phyloP scores from a whole-genome alignment of 768 basidiomycete species.

The Chalciporus chontae region DNA sequence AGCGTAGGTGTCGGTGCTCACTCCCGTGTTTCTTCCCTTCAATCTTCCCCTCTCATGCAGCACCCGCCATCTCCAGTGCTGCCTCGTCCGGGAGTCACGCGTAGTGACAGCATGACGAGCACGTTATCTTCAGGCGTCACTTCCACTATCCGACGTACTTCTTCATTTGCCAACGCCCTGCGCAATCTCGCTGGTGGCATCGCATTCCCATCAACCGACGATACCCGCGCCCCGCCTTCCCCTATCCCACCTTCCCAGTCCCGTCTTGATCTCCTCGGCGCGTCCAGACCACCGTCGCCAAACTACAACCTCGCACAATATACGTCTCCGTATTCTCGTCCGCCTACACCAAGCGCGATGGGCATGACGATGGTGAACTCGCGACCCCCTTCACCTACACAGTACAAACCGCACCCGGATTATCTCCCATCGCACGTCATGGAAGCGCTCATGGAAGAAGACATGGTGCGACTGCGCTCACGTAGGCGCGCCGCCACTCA shows the following conservation, averaged over 20 bases:
- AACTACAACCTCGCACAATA: slow-evolving; percentile 77
- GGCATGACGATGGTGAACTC: slow-evolving; percentile 21
- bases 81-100: slow-evolving; percentile 46
- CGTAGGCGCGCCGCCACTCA: slow-evolving; percentile 47
- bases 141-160: slow-evolving; percentile 71
- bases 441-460: slow-evolving; percentile 88
- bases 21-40: slow-evolving; percentile 46
- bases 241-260: slow-evolving; percentile 22
- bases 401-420: slow-evolving; percentile 39
- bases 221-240: slow-evolving; percentile 40
- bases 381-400: slow-evolving; percentile 31
- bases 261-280: slow-evolving; percentile 30
- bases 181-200: slow-evolving; percentile 68
- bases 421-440: slow-evolving; percentile 78
- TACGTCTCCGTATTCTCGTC: slow-evolving; percentile 67
- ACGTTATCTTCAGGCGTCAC: slow-evolving; percentile 60
- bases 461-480: slow-evolving; percentile 85
- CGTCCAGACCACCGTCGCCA: slow-evolving; percentile 74
- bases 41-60: slow-evolving; percentile 44
- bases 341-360: slow-evolving; percentile 40
- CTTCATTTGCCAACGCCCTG: slow-evolving; percentile 76
- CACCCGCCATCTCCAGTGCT: slow-evolving; percentile 45
- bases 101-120: slow-evolving; percentile 61
- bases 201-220: slow-evolving; percentile 64
- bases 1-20: slow-evolving; percentile 33